Evolutionary conservation across 148 eudicot species (phyloP).

Genomic region (Polygonum maritimum): DNA sequence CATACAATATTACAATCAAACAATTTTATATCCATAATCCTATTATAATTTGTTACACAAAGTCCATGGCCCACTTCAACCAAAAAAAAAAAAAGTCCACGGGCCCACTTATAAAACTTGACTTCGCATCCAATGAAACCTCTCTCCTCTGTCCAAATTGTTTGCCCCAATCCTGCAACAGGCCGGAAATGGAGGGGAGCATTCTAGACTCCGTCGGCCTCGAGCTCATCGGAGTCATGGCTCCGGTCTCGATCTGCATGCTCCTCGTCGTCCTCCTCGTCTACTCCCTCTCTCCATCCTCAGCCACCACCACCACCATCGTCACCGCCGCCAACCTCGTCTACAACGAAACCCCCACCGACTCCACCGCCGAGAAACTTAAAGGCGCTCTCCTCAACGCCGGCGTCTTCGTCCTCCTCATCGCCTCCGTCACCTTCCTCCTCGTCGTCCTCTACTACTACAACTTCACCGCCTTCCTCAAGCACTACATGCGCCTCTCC

Average conservation of each 20-base stretch:
- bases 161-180: not conserved
- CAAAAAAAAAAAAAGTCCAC: too few species aligned
- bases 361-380: conserved; percentile 52
- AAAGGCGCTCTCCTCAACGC: conserved; percentile 80
- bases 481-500: conserved; percentile 68
- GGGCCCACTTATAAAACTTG: too few species aligned
- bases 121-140: too few species aligned
- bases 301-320: conserved; percentile 24
- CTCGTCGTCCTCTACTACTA: conserved; percentile 72
- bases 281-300: conserved; percentile 25
- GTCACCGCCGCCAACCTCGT: conserved; percentile 80
- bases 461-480: conserved; percentile 57
- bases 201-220: conserved; percentile 52
- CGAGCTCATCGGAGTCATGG: conserved; percentile 64
- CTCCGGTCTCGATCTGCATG: conserved; percentile 94
- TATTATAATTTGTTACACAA: too few species aligned
- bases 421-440: conserved; percentile 64
- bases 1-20: too few species aligned
- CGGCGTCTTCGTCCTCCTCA: conserved; percentile 53
- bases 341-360: conserved; percentile 61
- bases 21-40: too few species aligned
- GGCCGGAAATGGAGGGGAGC: conserved; percentile 35
- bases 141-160: too few species aligned
- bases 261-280: conserved; percentile 42
- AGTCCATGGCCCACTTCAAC: too few species aligned